Conservation (phyloP, 768 basidiomycete genomes). For the Candolleomyces aberdarensis region DNA sequence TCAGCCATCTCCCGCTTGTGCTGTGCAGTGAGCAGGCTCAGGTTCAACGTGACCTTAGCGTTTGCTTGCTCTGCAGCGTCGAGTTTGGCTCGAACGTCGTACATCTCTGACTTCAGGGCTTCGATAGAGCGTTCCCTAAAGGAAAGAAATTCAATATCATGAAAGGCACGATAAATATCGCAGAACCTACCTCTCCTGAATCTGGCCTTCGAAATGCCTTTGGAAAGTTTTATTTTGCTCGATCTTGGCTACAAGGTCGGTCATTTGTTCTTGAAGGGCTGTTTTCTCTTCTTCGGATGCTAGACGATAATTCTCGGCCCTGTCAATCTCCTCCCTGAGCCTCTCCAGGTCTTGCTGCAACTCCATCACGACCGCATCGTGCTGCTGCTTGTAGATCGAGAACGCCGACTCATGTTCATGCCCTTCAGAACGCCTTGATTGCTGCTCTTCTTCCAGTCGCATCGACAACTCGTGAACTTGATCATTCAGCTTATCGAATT, state of each 20-base stretch:
- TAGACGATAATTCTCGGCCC: neutral
- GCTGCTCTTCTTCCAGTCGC: neutral
- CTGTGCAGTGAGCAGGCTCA: slow-evolving; percentile 61
- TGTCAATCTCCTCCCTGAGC: slow-evolving; percentile 5
- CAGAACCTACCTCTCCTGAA: slow-evolving; percentile 53
- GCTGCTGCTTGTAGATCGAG: neutral
- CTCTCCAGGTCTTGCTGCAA: slow-evolving; percentile 3
- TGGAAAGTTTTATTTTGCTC: slow-evolving; percentile 61
- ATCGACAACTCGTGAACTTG: slow-evolving; percentile 1
- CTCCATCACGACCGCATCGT: neutral
- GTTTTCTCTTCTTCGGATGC: slow-evolving; percentile 38
- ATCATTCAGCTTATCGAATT: neutral
- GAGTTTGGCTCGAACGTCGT: slow-evolving; percentile 41
- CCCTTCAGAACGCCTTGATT: neutral
- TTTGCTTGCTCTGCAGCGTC: slow-evolving; percentile 54
- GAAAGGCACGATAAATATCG: slow-evolving; percentile 1
- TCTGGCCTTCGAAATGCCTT: slow-evolving; percentile 61
- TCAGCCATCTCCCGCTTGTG: slow-evolving; percentile 61
- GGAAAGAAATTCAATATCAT: neutral
- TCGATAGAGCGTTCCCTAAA: slow-evolving; percentile 46
- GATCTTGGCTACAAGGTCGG: slow-evolving; percentile 58
- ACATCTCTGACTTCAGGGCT: slow-evolving; percentile 36
- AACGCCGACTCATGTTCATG: neutral
- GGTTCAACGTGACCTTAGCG: slow-evolving; percentile 62
- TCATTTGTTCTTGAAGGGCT: slow-evolving; percentile 51